Percentiles rank a stretch among this genome's conserved stretches.
These are phyloP conservation scores for Priceomyces carsonii DNA, from an alignment of 805 yeast genomes.

Conservation along the genomic window DNA sequence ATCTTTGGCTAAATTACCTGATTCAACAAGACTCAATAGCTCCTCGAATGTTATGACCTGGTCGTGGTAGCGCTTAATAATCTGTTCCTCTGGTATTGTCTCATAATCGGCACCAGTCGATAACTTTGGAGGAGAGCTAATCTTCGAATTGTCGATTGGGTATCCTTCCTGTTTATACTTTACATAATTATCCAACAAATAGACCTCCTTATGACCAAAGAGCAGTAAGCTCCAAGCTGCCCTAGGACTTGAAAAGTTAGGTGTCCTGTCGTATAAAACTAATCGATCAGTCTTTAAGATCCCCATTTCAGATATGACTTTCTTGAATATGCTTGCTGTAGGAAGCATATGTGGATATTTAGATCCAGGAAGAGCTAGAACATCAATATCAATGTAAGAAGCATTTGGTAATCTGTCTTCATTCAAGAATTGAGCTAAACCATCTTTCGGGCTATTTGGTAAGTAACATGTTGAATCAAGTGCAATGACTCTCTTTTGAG, in stretches of 20 bases:
- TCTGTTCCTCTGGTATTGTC: conserved; percentile 23
- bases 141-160: conserved; percentile 43
- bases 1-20: conserved; percentile 42
- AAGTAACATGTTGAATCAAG: conserved; percentile 92
- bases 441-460: conserved; percentile 70
- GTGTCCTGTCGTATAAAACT: conserved; percentile 82
- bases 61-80: conserved; percentile 32
- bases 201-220: conserved; percentile 74
- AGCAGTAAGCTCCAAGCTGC: conserved; percentile 87
- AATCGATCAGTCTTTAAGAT: conserved; percentile 54
- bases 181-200: conserved; percentile 68
- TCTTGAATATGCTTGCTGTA: conserved; percentile 51
- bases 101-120: conserved; percentile 20
- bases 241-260: conserved; percentile 86
- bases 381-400: conserved; percentile 78
- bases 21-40: conserved; percentile 55
- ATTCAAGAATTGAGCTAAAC: conserved; percentile 52
- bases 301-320: conserved; percentile 56
- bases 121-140: conserved; percentile 8
- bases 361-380: conserved; percentile 56
- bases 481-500: conserved; percentile 43
- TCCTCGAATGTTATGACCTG: conserved; percentile 71
- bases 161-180: conserved; percentile 48
- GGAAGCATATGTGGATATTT: conserved; percentile 94
- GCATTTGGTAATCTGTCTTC: conserved; percentile 64